Evolutionary conservation across 306 rosid genomes (phyloP).

Genomic region (Cucumis sativus): Cucumber_9930_V3 NC_026659.2:22668001-22668500

Average conservation of each 20-base stretch:
- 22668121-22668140: neutral
- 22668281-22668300: neutral
- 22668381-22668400: too few species aligned
- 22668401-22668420: too few species aligned
- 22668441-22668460: neutral
- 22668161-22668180: neutral
- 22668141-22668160: neutral
- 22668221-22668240: neutral
- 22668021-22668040: slow-evolving; percentile 37
- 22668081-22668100: neutral
- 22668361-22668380: neutral
- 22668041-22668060: slow-evolving; percentile 50
- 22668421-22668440: neutral
- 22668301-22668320: neutral
- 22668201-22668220: neutral
- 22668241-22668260: neutral
- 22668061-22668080: slow-evolving; percentile 65
- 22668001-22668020: slow-evolving; percentile 50
- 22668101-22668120: neutral
- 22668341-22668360: neutral
- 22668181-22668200: neutral
- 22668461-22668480: neutral
- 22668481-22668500: too few species aligned
- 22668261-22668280: neutral
- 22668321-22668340: neutral